Conservation (phyloP, 495 filamentous ascomycete species). For the Letharia lupina region DNA sequence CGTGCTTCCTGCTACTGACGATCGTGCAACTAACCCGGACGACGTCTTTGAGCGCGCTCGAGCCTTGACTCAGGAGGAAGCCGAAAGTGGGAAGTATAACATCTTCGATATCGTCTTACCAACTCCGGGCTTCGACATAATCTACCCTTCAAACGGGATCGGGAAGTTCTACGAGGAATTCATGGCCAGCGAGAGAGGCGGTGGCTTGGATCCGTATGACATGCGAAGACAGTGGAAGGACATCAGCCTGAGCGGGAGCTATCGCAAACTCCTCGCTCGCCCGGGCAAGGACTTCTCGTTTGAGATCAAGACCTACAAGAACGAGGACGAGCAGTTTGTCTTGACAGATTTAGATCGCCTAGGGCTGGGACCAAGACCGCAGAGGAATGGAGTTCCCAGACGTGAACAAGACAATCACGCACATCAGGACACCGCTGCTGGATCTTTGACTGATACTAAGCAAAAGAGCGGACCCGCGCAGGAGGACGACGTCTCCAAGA, state of each 20-base stretch:
- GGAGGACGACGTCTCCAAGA: not conserved
- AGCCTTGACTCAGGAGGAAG: slow-evolving; percentile 64
- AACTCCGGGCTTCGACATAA: slow-evolving; percentile 81
- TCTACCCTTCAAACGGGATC: slow-evolving; percentile 79
- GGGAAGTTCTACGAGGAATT: slow-evolving; percentile 71
- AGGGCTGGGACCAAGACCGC: slow-evolving; percentile 20
- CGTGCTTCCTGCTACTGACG: slow-evolving; percentile 48
- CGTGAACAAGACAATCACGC: slow-evolving; percentile 7
- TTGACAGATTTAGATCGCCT: slow-evolving; percentile 68
- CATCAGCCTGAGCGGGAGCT: slow-evolving; percentile 78
- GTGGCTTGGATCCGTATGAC: slow-evolving; percentile 67
- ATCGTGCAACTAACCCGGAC: slow-evolving; percentile 46
- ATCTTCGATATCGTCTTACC: slow-evolving; percentile 92
- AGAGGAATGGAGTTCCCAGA: slow-evolving; percentile 4
- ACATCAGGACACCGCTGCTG: not conserved
- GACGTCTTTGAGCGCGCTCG: slow-evolving; percentile 67
- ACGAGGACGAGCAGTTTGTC: slow-evolving; percentile 74
- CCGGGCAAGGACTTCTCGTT: slow-evolving; percentile 49
- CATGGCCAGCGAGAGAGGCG: slow-evolving; percentile 71
- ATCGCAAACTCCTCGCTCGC: slow-evolving; percentile 73
- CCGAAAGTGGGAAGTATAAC: slow-evolving; percentile 64
- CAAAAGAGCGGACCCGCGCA: not conserved
- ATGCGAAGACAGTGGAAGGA: slow-evolving; percentile 85
- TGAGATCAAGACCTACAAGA: slow-evolving; percentile 57
- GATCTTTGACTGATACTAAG: not conserved